Evolutionary conservation across 768 basidiomycete species (phyloP).

Genomic region (Macrolepiota fuliginosa): DNA sequence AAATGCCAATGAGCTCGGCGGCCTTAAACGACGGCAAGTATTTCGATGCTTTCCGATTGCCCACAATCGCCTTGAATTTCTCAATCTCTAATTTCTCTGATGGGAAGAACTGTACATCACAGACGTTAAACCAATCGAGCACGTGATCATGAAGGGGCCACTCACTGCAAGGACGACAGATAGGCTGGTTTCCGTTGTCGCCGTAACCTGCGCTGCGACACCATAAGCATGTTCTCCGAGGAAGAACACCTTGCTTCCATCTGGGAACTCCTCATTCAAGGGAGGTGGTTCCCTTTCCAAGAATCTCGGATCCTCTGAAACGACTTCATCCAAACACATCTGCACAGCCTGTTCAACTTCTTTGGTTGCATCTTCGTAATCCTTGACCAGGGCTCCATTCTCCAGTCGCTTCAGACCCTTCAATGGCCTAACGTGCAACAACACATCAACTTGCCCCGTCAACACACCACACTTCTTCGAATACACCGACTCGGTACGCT

Average conservation of each 20-base stretch:
- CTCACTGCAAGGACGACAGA: constrained; percentile 86
- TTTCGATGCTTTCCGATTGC: constrained; percentile 38
- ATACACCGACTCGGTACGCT: constrained; percentile 78
- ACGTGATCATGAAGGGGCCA: constrained; percentile 2
- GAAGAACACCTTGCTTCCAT: constrained; percentile 92
- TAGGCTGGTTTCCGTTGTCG: constrained; percentile 64
- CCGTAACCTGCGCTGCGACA: constrained; percentile 87
- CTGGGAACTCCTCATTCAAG: constrained; percentile 85
- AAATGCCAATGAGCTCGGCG: constrained; percentile 70
- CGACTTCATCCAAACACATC: constrained; percentile 75
- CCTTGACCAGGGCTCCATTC: constrained; percentile 89
- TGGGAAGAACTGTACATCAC: constrained; percentile 70
- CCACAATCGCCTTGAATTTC: constrained; percentile 73
- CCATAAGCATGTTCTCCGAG: constrained; percentile 94
- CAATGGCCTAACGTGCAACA: constrained; percentile 87
- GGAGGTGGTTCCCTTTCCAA: constrained; percentile 81
- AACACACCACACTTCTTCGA: constrained; percentile 89
- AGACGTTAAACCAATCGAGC: background rate
- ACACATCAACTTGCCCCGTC: constrained; percentile 74
- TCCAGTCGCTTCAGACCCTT: constrained; percentile 93
- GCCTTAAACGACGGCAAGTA: constrained; percentile 84
- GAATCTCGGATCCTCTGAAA: constrained; percentile 86
- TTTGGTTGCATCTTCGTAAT: constrained; percentile 82
- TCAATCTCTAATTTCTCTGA: constrained; percentile 78
- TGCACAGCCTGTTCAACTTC: constrained; percentile 88